Evolutionary conservation across 768 basidiomycete genomes (phyloP), one percentile per base, ranked within the genome.

Genomic region (Pulveroboletus sp.): DNA sequence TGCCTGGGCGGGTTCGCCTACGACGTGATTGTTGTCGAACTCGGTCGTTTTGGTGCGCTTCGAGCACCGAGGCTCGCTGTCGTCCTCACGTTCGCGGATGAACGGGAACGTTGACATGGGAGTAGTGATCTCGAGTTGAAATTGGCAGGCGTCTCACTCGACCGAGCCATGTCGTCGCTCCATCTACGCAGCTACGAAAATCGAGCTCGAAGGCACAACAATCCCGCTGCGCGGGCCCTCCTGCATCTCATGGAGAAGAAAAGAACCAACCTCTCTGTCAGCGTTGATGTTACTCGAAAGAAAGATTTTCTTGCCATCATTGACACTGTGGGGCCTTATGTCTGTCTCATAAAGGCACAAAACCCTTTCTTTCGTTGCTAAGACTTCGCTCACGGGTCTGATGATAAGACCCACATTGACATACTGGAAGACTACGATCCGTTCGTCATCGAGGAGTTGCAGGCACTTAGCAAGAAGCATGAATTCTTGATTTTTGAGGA

Each of bases 401-500:
- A 53, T 47, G 45, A 60, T 55, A 73, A 98, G 96, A 98, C 96
- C 0, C 96, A 99, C 63, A 80, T 97, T 57, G 96, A 99, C 68
- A 88, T 99, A 57, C 76, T 99, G 49, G 86, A 93, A 58, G 93
- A 98, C 71, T 98, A 93, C 67, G 82, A 93, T 39, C 68, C 72
- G 9, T 77, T 76, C 7, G 69, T 97, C 40, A 80, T 94, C 49
- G 73, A 81, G 37, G 74, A 77, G 39, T 75, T 99, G 37, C 77
- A 82, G 52, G 74, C 75, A 32, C 80, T 98, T 7, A 84, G 86
- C 62, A 62, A 69, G 40, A 85, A 88, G 65, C 83, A 96, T 55
- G 91, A 96, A 62, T 99, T 98, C 72, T 68, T 95, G 46, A 93
- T 97, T 59, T 99, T 98, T 59, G 96, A 98, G 72, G 96, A 99